These are phyloP conservation scores for Corchorus capsularis DNA, from an alignment of 345 rosid species.

Conservation along the genomic window DNA sequence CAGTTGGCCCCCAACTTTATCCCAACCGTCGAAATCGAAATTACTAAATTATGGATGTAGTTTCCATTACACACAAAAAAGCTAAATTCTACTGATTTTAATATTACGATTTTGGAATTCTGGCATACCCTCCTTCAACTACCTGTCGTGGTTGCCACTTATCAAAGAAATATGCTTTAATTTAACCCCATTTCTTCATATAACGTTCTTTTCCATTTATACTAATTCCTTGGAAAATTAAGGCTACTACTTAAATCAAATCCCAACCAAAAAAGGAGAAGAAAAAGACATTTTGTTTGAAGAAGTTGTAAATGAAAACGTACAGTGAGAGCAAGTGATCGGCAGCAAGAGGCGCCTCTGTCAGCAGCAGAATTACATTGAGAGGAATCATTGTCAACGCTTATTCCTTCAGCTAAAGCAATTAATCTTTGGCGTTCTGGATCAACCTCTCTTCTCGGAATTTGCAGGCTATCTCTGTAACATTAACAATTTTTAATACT, in stretches of 20 bases:
- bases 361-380: constrained; percentile 54
- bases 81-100: neutral
- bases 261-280: too few species aligned
- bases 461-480: constrained; percentile 61
- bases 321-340: constrained; percentile 64
- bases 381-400: constrained; percentile 26
- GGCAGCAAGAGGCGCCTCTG: constrained; percentile 56
- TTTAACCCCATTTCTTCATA: neutral
- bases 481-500: neutral
- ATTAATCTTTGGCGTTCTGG: constrained; percentile 22
- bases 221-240: too few species aligned
- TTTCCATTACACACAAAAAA: neutral
- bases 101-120: neutral
- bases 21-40: constrained; percentile 16
- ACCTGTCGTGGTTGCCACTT: constrained; percentile 6
- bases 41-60: neutral
- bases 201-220: neutral
- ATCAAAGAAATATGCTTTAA: neutral
- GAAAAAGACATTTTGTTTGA: too few species aligned
- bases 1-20: constrained; percentile 10
- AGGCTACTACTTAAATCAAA: neutral
- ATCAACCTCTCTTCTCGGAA: constrained; percentile 39
- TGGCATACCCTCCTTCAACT: neutral
- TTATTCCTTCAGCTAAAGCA: constrained; percentile 29
- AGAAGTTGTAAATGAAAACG: constrained; percentile 22